Evolutionary conservation across 2,329 filamentous ascomycete genomes (phyloP).

Genomic region (Passalora sequoiae): DNA sequence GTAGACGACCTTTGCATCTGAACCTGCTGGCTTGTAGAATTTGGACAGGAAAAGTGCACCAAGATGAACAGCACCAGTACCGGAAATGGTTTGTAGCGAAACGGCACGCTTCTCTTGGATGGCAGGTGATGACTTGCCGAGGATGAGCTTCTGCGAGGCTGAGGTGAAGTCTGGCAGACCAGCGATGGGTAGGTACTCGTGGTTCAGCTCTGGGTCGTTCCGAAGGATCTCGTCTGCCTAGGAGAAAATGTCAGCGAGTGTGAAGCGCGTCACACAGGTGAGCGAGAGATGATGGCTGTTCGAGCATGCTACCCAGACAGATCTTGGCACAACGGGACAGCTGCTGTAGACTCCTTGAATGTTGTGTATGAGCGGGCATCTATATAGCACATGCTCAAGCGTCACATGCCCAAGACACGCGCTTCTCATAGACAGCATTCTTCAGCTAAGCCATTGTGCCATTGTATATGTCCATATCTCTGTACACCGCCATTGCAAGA

Average conservation of each 20-base stretch:
- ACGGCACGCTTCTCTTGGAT: conserved; percentile 75
- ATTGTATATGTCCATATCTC: too few species aligned
- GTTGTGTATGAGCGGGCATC: too few species aligned
- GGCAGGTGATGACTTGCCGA: conserved; percentile 74
- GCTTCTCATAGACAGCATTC: too few species aligned
- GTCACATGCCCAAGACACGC: too few species aligned
- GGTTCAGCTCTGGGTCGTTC: conserved; percentile 84
- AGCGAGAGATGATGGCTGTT: too few species aligned
- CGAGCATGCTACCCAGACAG: too few species aligned
- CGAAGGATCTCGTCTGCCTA: conserved; percentile 88
- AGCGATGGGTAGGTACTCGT: conserved; percentile 97
- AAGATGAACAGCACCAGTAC: conserved; percentile 89
- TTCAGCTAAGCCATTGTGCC: too few species aligned
- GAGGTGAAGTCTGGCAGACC: conserved; percentile 79
- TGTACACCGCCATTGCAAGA: too few species aligned
- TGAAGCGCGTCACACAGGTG: too few species aligned
- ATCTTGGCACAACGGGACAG: too few species aligned
- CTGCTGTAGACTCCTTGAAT: neutral
- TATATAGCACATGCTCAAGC: too few species aligned
- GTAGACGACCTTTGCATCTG: conserved; percentile 68
- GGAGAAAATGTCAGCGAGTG: too few species aligned
- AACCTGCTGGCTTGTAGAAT: conserved; percentile 65
- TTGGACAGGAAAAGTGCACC: conserved; percentile 89
- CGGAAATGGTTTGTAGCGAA: conserved; percentile 91
- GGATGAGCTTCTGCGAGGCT: conserved; percentile 84